These are phyloP conservation scores for Daldinia vernicosa DNA, from an alignment of 495 filamentous ascomycete genomes.

Conservation along the genomic window DNA sequence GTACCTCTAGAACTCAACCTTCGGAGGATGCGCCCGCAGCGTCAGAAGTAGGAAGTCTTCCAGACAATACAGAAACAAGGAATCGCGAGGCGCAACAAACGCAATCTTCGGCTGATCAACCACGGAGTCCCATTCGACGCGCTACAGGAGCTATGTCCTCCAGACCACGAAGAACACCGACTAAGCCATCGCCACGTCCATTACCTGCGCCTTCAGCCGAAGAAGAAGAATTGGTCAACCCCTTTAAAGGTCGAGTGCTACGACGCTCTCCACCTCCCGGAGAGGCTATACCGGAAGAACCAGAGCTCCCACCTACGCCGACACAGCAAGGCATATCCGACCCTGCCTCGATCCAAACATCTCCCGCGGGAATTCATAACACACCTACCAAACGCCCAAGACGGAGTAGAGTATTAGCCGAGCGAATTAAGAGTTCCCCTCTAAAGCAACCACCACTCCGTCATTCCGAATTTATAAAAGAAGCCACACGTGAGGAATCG, in stretches of 20 bases:
- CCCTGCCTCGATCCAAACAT: constrained; percentile 58
- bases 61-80: constrained; percentile 6
- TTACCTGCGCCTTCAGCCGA: constrained; percentile 54
- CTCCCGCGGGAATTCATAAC: constrained; percentile 63
- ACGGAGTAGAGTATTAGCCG: constrained; percentile 50
- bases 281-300: constrained; percentile 59
- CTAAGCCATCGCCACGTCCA: constrained; percentile 50
- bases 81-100: constrained; percentile 10
- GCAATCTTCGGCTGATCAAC: constrained; percentile 14
- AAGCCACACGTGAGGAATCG: constrained; percentile 14
- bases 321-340: constrained; percentile 66
- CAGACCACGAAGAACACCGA: constrained; percentile 41
- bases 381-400: constrained; percentile 58
- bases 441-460: constrained; percentile 54
- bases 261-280: constrained; percentile 51
- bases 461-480: constrained; percentile 14
- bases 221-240: constrained; percentile 56
- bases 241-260: constrained; percentile 48
- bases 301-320: constrained; percentile 76
- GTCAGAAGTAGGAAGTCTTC: constrained; percentile 25
- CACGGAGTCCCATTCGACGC: constrained; percentile 31
- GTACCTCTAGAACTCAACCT: constrained; percentile 48
- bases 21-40: constrained; percentile 41
- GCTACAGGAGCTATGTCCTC: constrained; percentile 38
- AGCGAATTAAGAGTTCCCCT: constrained; percentile 56